Evolutionary conservation across 108 stramenopile species (phyloP).

Genomic region (Heterococcus sp.): DNA sequence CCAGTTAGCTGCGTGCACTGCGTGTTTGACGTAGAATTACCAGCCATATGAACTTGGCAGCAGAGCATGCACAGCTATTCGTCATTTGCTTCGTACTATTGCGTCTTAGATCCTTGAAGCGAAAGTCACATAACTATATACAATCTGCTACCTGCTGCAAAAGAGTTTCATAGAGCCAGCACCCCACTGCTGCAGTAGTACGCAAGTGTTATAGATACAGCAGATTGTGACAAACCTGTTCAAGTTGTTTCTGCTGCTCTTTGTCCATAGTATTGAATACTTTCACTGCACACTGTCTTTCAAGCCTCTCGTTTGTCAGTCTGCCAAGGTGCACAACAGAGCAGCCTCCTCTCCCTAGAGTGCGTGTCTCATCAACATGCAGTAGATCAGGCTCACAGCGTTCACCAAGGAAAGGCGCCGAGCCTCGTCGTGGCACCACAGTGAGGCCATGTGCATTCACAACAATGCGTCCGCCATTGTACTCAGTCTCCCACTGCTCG

Average conservation of each 20-base stretch:
- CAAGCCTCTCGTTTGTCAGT: not conserved
- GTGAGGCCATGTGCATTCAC: not conserved
- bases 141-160: too few species aligned
- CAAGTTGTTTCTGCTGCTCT: not conserved
- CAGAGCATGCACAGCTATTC: too few species aligned
- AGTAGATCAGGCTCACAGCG: not conserved
- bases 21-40: too few species aligned
- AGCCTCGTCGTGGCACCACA: not conserved
- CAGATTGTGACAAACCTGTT: too few species aligned
- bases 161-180: too few species aligned
- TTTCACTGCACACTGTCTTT: not conserved
- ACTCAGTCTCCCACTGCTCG: not conserved
- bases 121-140: too few species aligned
- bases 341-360: not conserved
- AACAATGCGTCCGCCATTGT: not conserved
- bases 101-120: too few species aligned
- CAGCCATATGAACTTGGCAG: too few species aligned
- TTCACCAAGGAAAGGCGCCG: not conserved
- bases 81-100: too few species aligned
- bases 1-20: too few species aligned
- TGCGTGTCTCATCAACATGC: not conserved
- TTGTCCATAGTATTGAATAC: not conserved
- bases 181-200: too few species aligned
- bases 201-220: too few species aligned
- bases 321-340: not conserved